Evolutionary conservation across 176 grass and related monocot genomes (phyloP).

Genomic region (Carex scoparia): DNA sequence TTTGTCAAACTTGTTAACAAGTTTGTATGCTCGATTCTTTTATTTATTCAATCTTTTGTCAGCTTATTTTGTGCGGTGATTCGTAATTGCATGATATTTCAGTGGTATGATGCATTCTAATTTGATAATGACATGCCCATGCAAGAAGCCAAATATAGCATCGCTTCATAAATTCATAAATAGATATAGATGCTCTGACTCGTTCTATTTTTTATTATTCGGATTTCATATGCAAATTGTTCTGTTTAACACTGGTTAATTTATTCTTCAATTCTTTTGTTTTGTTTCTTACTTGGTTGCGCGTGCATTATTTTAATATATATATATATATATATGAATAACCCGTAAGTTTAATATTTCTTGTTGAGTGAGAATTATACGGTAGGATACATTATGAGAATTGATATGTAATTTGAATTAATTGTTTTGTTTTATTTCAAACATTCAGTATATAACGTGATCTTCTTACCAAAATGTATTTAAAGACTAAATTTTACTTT

Average conservation of each 20-base stretch:
- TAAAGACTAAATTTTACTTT: too few species aligned
- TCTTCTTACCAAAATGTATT: too few species aligned
- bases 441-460: too few species aligned
- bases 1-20: conserved; percentile 13
- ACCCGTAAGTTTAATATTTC: too few species aligned
- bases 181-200: too few species aligned
- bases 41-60: not conserved
- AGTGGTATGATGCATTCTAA: not conserved
- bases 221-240: conserved; percentile 6
- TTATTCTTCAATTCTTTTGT: not conserved
- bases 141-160: not conserved
- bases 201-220: not conserved
- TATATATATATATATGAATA: too few species aligned
- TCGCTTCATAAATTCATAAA: not conserved
- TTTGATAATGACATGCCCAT: not conserved
- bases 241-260: not conserved
- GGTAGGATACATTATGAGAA: too few species aligned
- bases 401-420: too few species aligned
- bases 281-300: not conserved
- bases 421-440: too few species aligned
- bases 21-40: not conserved
- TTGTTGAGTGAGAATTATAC: too few species aligned
- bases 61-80: conserved; percentile 6
- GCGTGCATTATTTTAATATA: not conserved
- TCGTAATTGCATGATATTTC: not conserved